These are phyloP conservation scores for Pyrus hybrid DNA, from an alignment of 331 rosid genomes.

Conservation along the genomic window DNA sequence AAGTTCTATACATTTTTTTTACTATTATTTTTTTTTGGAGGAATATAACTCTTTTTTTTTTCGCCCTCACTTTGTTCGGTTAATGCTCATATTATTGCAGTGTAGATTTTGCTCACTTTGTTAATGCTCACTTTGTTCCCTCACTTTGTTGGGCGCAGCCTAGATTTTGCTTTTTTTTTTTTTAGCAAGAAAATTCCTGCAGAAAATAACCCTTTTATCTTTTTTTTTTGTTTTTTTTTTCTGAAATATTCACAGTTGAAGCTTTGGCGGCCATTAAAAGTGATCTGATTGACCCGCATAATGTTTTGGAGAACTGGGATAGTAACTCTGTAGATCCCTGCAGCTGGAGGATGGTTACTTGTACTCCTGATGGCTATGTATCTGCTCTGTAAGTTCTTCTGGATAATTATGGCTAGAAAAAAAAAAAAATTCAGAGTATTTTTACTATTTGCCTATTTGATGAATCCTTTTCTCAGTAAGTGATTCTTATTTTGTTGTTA, in stretches of 20 bases:
- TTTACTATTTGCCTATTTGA: not conserved
- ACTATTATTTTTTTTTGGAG: not conserved
- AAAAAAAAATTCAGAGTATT: not conserved
- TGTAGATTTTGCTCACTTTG: too few relatives aligned
- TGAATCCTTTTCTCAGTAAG: not conserved
- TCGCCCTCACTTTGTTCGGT: not conserved
- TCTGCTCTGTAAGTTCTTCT: constrained; percentile 69
- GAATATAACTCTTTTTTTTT: not conserved
- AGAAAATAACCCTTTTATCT: not conserved
- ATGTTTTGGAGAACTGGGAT: constrained; percentile 95
- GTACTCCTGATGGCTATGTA: constrained; percentile 78
- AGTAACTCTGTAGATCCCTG: constrained; percentile 93
- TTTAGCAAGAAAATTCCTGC: not conserved
- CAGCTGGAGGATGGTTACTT: constrained; percentile 99
- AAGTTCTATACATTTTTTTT: not conserved
- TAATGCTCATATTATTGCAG: not conserved
- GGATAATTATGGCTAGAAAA: not conserved
- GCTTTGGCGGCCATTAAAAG: constrained; percentile 81
- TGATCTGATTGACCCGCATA: constrained; percentile 72
- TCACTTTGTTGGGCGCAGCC: not conserved
- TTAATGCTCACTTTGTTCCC: too few relatives aligned
- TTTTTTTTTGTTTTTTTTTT: not conserved
- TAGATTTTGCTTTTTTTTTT: not conserved
- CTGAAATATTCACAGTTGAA: constrained; percentile 45
- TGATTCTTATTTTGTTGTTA: constrained; percentile 13